These are phyloP conservation scores for Starmera quercuum DNA, from an alignment of 805 yeast genomes.

Conservation along the genomic window DNA sequence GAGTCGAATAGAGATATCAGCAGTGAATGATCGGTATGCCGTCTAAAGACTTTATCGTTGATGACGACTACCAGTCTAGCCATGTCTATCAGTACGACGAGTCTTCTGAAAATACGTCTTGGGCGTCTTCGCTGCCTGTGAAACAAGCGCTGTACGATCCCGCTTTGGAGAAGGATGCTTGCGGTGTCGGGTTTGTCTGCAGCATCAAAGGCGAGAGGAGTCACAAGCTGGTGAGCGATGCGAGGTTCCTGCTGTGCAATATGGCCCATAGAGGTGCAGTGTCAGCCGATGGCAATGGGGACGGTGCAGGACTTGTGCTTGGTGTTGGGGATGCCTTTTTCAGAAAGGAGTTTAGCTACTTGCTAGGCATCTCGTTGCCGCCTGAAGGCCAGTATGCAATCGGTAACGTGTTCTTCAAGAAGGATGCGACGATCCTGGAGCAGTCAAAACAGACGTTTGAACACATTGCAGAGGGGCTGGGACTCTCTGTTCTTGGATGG, in stretches of 20 bases:
- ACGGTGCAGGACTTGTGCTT: slow-evolving; percentile 96
- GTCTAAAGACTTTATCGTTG: background rate
- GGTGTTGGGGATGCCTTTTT: slow-evolving; percentile 88
- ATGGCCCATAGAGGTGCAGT: slow-evolving; percentile 99
- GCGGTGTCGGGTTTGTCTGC: slow-evolving; percentile 98
- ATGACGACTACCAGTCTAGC: slow-evolving; percentile 5
- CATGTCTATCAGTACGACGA: slow-evolving; percentile 50
- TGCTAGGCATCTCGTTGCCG: slow-evolving; percentile 63
- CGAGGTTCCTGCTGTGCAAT: slow-evolving; percentile 79
- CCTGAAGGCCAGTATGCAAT: slow-evolving; percentile 83
- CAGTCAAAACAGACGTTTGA: slow-evolving; percentile 75
- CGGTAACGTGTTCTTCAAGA: slow-evolving; percentile 91
- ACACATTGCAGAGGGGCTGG: slow-evolving; percentile 67
- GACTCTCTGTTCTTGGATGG: slow-evolving; percentile 87
- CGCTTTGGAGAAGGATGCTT: slow-evolving; percentile 89
- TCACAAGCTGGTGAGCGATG: slow-evolving; percentile 92
- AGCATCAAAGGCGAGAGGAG: slow-evolving; percentile 82
- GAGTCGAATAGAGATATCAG: no score
- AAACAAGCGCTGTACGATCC: slow-evolving; percentile 92
- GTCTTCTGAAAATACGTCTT: slow-evolving; percentile 69
- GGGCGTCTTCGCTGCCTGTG: slow-evolving; percentile 88
- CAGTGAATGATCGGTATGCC: background rate
- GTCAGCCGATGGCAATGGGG: slow-evolving; percentile 95
- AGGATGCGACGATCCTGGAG: slow-evolving; percentile 60
- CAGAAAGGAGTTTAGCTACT: slow-evolving; percentile 72